These are phyloP conservation scores for Pseudocercospora fijiensis DNA, from an alignment of 2,329 filamentous ascomycete species.

Conservation along the genomic window DNA sequence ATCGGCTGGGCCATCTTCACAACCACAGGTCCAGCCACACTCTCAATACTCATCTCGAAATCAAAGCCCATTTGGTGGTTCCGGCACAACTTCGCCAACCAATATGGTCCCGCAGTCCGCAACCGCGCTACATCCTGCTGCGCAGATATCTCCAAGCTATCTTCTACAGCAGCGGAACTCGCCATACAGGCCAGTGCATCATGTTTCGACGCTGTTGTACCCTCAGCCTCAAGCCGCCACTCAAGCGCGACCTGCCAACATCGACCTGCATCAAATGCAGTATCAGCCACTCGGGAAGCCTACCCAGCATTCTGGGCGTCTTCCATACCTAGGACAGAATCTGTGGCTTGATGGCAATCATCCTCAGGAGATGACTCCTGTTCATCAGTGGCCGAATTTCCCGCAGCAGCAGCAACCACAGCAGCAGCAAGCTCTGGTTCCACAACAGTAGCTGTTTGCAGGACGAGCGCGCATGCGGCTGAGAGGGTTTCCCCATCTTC, in stretches of 20 bases:
- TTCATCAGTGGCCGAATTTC: slow-evolving; percentile 35
- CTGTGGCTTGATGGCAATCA: slow-evolving; percentile 38
- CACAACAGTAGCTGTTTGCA: slow-evolving; percentile 3
- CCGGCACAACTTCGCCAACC: slow-evolving; percentile 66
- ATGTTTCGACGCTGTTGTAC: slow-evolving; percentile 86
- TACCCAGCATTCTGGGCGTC: slow-evolving; percentile 45
- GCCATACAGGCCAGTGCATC: slow-evolving; percentile 85
- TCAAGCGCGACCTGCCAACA: slow-evolving; percentile 52
- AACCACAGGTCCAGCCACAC: slow-evolving; percentile 23
- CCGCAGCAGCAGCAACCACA: slow-evolving; percentile 24
- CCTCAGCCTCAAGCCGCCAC: slow-evolving; percentile 79
- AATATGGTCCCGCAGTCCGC: slow-evolving; percentile 58
- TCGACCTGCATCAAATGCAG: slow-evolving; percentile 52
- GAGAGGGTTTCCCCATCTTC: background rate
- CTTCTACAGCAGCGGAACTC: slow-evolving; percentile 87
- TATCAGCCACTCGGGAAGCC: slow-evolving; percentile 52
- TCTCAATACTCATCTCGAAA: slow-evolving; percentile 48
- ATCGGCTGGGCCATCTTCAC: slow-evolving; percentile 26
- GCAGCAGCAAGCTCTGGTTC: slow-evolving; percentile 11
- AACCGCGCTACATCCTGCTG: slow-evolving; percentile 50
- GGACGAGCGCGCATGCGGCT: background rate
- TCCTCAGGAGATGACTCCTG: slow-evolving; percentile 35
- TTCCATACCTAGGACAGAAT: slow-evolving; percentile 44
- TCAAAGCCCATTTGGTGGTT: slow-evolving; percentile 54
- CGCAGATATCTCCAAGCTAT: slow-evolving; percentile 79